Base-by-base conservation (phyloP, 2,329 filamentous ascomycete genomes). In the Aspergillus sp. region DNA sequence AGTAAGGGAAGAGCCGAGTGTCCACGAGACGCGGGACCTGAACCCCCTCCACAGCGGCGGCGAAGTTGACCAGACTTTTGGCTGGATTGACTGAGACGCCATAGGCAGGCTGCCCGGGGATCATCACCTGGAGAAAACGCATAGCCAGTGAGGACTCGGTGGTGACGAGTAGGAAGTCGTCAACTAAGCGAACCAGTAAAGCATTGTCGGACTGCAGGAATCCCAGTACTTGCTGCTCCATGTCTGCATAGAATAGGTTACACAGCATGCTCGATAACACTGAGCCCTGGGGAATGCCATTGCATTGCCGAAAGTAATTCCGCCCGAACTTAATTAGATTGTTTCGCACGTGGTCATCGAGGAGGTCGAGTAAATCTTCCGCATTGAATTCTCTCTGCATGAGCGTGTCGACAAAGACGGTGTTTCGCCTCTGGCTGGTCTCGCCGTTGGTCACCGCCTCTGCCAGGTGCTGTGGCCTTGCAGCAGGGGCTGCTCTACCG, bases 191-290 rank as follows among this genome's bases (percentile, higher is more conserved):
- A 55, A 98, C 76, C 7, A 99, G 80, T 2, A 97, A 76, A 52
- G 85, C 88, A 36, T 88, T 80, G n/a, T 75, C 71, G 0, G 77
- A 70, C 15, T 81, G 68, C 2, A 95, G 76, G 70, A 97, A 98
- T 0, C 70, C 72, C 2, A 98, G 80, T 13, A 88, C 80, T 25
- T 87, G 82, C 6, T 77, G 77, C 75, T 99, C 95, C 1, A 98
- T 84, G 63, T 95, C 88, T 5, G 91, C 93, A 72, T 99, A 99
- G 75, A 98, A 97, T 77, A 96, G 94, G 76, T 92, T 98, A 81
- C 95, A 98, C 5, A 99, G 82, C 42, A 92, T 82, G 47, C 89
- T 90, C 0, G 93, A 97, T 5, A 99, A 74, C 1, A 97, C 84
- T 0, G 93, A 97, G 7, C 95, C 95, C 74, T 99, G 95, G 0